Conservation (phyloP, 495 filamentous ascomycete genomes). For the Articulospora tetracladia region DNA sequence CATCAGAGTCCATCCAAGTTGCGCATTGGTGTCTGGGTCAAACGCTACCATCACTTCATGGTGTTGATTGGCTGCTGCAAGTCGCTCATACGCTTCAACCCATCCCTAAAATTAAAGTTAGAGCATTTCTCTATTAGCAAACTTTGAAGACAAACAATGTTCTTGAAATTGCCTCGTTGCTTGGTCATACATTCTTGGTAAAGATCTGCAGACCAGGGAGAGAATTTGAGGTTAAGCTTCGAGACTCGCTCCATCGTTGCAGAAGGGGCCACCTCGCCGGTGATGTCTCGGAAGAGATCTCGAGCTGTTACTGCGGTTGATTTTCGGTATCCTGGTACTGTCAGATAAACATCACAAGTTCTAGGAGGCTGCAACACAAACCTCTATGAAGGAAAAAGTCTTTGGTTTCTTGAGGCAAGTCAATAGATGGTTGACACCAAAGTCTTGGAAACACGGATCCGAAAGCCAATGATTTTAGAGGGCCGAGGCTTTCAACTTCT, state of each 20-base stretch:
- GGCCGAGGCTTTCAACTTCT: conserved; percentile 24
- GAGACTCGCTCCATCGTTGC: conserved; percentile 34
- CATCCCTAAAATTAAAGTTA: conserved; percentile 31
- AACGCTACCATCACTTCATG: conserved; percentile 44
- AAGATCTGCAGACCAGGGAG: conserved; percentile 33
- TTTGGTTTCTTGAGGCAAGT: conserved; percentile 33
- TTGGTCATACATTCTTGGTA: conserved; percentile 42
- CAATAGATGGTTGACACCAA: conserved; percentile 43
- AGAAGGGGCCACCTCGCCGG: conserved; percentile 30
- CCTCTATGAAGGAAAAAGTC: conserved; percentile 45
- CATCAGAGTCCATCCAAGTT: conserved; percentile 50
- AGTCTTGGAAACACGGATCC: conserved; percentile 46
- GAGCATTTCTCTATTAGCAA: not conserved
- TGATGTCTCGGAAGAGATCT: conserved; percentile 43
- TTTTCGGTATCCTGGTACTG: conserved; percentile 16
- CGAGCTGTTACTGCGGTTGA: conserved; percentile 23
- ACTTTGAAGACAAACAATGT: conserved; percentile 29
- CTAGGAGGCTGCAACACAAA: not conserved
- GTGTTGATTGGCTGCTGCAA: conserved; percentile 37
- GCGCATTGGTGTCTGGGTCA: conserved; percentile 31
- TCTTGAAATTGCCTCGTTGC: conserved; percentile 40
- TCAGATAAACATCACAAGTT: not conserved
- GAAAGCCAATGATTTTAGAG: conserved; percentile 20
- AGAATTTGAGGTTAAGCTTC: conserved; percentile 34
- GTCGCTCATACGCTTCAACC: conserved; percentile 40